Evolutionary conservation across 2,329 filamentous ascomycete genomes (phyloP), one percentile per base, ranked within the genome.

Genomic region (Botryosphaeria agaves): DNA sequence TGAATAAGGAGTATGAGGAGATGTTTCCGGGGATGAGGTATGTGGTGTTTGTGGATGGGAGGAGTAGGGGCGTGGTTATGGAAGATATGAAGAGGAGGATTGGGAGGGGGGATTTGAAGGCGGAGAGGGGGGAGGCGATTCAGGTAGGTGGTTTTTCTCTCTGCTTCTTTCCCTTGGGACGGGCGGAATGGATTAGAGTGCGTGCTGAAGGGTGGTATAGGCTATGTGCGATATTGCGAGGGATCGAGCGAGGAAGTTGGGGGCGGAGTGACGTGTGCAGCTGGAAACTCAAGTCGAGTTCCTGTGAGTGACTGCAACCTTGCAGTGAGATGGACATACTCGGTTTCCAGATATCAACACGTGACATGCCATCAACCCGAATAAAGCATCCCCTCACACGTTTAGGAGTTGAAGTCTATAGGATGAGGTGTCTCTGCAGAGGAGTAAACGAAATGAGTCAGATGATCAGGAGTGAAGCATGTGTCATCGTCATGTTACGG

Each of bases 201-300:
- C 18, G 18, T 24, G 21, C 32, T 45, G 32, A 49, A 37, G 19
- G 38, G 23, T n/a, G 14, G 27, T 2, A 21, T 33, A 83, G 77
- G 84, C 85, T 24, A 93, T 94, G 81, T 83, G 82, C 46, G 79
- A 84, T 43, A 94, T 94, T 46, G 85, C 85, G 18, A 68, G 70
- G 30, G 82, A 93, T 45, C 69, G 85, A 29, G 81, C 76, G 1
- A 51, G 54, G 18, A 91, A 84, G 52, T 51, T 81, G 35, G 6
- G 21, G 14, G 17, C 32, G 30, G 29, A 49, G 31, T 29, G 18
- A 32, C 3, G n/a, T 12, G 25, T 41, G 38, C n/a, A 49, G 32
- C 9, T n/a, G n/a, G n/a, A n/a, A n/a, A n/a, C n/a, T n/a, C n/a
- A n/a, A n/a, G n/a, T n/a, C n/a, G n/a, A n/a, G n/a, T n/a, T n/a